Evolutionary conservation across 2,329 filamentous ascomycete genomes (phyloP).

Genomic region (Arthrocladium fulminans): DNA sequence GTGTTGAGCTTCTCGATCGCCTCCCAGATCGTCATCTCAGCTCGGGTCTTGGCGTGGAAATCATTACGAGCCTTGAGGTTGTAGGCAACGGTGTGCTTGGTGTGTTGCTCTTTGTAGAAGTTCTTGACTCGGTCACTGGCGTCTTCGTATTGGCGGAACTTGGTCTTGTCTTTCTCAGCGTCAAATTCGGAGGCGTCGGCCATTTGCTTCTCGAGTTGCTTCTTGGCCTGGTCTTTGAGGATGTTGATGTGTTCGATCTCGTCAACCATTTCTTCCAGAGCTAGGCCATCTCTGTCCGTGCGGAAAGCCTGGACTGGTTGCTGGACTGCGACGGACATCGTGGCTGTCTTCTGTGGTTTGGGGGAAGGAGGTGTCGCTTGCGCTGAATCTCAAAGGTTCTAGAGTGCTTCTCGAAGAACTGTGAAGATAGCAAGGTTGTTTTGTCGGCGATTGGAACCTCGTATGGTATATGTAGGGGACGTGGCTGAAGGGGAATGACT

Average conservation of each 20-base stretch:
- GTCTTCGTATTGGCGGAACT: constrained; percentile 74
- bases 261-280: constrained; percentile 51
- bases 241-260: constrained; percentile 53
- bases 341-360: neutral
- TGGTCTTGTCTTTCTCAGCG: constrained; percentile 64
- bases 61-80: constrained; percentile 70
- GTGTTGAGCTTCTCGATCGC: constrained; percentile 90
- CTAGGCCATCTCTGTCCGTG: constrained; percentile 45
- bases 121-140: constrained; percentile 76
- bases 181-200: constrained; percentile 55
- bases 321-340: constrained; percentile 5
- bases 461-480: no score
- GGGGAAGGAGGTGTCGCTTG: no score
- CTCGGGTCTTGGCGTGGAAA: constrained; percentile 58
- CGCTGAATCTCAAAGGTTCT: no score
- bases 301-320: constrained; percentile 13
- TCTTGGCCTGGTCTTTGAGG: constrained; percentile 46
- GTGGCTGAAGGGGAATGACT: no score
- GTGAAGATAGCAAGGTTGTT: no score
- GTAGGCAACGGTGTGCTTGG: constrained; percentile 55
- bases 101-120: constrained; percentile 69
- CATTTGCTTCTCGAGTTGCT: constrained; percentile 31
- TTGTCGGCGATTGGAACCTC: no score
- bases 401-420: no score
- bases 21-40: constrained; percentile 79